Base-by-base conservation (phyloP, 192 early-diverging fungal genomes). In the Chytriomyces hyalinus region DNA sequence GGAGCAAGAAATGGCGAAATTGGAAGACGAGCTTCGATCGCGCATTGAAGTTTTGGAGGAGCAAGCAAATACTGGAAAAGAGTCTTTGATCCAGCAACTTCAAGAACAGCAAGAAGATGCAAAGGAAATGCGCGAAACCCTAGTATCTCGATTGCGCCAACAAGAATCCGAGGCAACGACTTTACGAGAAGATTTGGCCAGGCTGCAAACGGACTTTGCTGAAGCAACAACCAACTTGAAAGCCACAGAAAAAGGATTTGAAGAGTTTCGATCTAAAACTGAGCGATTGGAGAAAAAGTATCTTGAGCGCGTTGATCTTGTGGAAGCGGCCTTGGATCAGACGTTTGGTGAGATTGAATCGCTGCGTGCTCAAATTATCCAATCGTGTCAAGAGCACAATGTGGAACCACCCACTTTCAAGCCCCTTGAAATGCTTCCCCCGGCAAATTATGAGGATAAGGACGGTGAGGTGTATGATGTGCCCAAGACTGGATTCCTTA, bases 91-190 rank as follows among this genome's bases (percentile, higher is more conserved):
- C 60, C 76, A 70, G 44, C 76, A 78, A 68, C 46, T 78, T 7
- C 67, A 78, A 57, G 76, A 78, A 5, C 65, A 78, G 60, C 43
- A 78, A 70, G 24, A 48, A 28, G 76, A 78, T 48, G 65, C 76
- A 9, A 78, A 78, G 36, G 76, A 78, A 62, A 78, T 78, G 76
- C 76, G 76, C 11, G 76, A 78, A 46, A 70, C 67, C 1, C 67
- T 78, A 5, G 67, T 78, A 2, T 6, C 49, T 6, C 65, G 76
- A 49, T 46, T 78, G 11, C 48, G 67, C 59, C 9, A 20, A 20
- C 76, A 78, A 62, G 76, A 78, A 59, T 26, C 67, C 13, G 76
- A 78, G 44, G 76, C 76, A 11, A 49, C 76, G 50, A 46, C 49
- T 44, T 45, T 73, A 43, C 57, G 72, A 15, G 72, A 73, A 8